Base-by-base conservation (phyloP, 805 yeast species). In the Babjeviella inositovora region DNA sequence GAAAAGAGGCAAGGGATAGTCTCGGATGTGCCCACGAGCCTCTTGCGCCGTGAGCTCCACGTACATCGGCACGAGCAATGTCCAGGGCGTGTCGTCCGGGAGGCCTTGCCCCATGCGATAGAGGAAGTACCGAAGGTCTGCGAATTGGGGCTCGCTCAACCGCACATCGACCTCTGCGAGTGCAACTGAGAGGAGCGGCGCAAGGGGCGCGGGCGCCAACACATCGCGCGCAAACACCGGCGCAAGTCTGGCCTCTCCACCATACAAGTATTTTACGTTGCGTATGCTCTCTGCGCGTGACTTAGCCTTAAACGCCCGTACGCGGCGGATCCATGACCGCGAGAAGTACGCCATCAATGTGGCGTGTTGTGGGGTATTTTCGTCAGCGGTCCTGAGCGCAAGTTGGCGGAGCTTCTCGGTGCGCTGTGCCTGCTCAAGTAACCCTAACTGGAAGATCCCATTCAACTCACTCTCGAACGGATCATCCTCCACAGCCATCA, bases 1-100 rank as follows among this genome's bases (percentile, higher is more conserved):
- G 6, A 80, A 43, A 23, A 85, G 47, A 1, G 97, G 96, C 9
- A 87, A 38, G 0, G 96, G 96, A 38, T 76, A 82, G 38, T 85
- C 97, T 25, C 90, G 53, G 29, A 85, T 34, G 39, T 79, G 87
- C 35, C 70, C 58, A 28, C 90, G 50, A 8, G 72, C 40, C 35
- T 81, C 92, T 3, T 51, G 47, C 18, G 79, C 51, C 9, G 49
- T 54, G 23, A 79, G 49, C 25, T 71, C 65, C 8, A 76, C 20
- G 41, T 52, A 51, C 25, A 70, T 35, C 0, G 96, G 96, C 2
- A 84, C 36, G 39, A 74, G 40, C 11, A 79, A 53, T 1, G 87
- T 69, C 41, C 68, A 85, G 24, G 55, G 39, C 0, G 82, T 67
- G 27, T 75, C 80, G 24, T 40, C 38, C 0, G 97, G 96, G 8